These are phyloP conservation scores for Crotalaria pallida DNA, from an alignment of 306 rosid species.

Conservation along the genomic window DNA sequence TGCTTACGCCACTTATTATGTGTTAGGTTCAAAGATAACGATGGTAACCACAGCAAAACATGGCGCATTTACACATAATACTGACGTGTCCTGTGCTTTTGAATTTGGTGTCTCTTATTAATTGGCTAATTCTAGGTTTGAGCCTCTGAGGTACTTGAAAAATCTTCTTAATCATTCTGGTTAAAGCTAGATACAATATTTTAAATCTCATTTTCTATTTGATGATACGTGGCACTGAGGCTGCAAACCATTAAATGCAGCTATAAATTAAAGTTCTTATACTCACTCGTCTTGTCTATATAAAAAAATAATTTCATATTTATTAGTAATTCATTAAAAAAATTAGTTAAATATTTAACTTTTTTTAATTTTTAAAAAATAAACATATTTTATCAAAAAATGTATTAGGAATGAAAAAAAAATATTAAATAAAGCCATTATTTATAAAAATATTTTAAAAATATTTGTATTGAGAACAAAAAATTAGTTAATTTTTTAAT, in stretches of 20 bases:
- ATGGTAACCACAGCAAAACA: constrained; percentile 24
- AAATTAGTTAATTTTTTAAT: too few relatives aligned
- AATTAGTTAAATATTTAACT: too few relatives aligned
- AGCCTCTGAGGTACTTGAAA: not conserved
- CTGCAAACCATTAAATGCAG: not conserved
- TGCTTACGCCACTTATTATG: constrained; percentile 32
- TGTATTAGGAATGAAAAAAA: too few relatives aligned
- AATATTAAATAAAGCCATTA: too few relatives aligned
- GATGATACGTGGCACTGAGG: constrained; percentile 3
- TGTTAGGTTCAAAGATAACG: constrained; percentile 38
- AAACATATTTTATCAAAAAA: too few relatives aligned
- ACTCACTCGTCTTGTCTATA: too few relatives aligned
- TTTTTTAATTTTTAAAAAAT: too few relatives aligned
- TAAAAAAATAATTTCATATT: too few relatives aligned
- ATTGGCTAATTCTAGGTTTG: constrained; percentile 32
- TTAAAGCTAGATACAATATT: not conserved
- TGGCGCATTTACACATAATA: constrained; percentile 16
- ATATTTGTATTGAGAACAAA: too few relatives aligned
- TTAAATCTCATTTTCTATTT: not conserved
- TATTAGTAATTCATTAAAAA: too few relatives aligned
- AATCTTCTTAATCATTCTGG: constrained; percentile 24
- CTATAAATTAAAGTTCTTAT: not conserved
- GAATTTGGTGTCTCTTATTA: constrained; percentile 28
- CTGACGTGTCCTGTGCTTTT: constrained; percentile 27
- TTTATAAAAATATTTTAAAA: too few relatives aligned